Percentiles rank a stretch among this genome's conserved stretches.
Conservation (phyloP, 257 asterid species). For the Solanum appendiculatum region DNA sequence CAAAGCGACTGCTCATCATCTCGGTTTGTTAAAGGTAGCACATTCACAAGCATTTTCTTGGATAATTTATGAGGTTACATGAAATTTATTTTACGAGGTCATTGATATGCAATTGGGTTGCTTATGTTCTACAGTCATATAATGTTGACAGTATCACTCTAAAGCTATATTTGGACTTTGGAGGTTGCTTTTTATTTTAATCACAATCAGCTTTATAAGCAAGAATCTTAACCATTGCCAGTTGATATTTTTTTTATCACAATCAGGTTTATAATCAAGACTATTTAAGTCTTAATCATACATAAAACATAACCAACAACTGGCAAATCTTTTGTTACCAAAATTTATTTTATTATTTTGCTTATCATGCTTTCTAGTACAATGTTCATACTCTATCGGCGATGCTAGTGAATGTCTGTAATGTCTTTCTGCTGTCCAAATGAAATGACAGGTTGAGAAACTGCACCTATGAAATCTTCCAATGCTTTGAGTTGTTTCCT, state of each 20-base stretch:
- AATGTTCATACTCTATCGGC: neutral
- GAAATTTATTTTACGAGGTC: neutral
- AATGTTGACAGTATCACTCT: neutral
- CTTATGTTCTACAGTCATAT: neutral
- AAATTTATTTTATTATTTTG: neutral
- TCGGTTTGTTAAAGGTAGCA: conserved; percentile 84
- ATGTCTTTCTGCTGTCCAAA: too few species aligned
- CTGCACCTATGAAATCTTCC: neutral
- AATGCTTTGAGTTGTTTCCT: neutral
- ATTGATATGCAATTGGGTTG: neutral
- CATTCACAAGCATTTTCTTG: neutral
- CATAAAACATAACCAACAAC: neutral
- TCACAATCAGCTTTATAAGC: neutral
- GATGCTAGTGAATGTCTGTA: neutral
- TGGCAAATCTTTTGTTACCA: neutral
- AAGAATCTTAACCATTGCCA: neutral
- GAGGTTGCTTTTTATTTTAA: neutral
- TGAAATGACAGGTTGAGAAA: too few species aligned
- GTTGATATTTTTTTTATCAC: neutral
- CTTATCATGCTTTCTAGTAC: neutral
- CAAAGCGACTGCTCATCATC: conserved; percentile 97
- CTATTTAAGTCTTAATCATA: neutral
- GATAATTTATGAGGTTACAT: neutral
- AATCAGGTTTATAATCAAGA: neutral
- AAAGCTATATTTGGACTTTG: neutral